A percentile compares a stretch with the other conserved stretches of the same genome.
These are phyloP conservation scores for Candida morakotiae DNA, from an alignment of 805 yeast species.

Conservation along the genomic window DNA sequence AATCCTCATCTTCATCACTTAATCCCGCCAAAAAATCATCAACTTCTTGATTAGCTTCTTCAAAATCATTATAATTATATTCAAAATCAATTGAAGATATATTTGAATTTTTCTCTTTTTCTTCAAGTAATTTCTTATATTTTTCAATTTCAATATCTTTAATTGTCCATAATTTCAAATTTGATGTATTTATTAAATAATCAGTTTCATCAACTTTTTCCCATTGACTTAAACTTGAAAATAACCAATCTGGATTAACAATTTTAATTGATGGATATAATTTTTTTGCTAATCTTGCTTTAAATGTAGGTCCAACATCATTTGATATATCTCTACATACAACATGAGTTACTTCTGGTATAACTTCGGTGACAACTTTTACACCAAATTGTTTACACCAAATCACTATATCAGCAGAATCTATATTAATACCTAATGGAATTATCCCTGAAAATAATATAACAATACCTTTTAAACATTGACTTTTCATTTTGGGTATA, in stretches of 20 bases:
- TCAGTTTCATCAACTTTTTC: slow-evolving; percentile 57
- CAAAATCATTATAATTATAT: slow-evolving; percentile 24
- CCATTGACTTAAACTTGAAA: slow-evolving; percentile 83
- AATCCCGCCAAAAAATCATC: slow-evolving; percentile 46
- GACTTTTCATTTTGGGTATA: slow-evolving; percentile 68
- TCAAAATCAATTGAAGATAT: slow-evolving; percentile 29
- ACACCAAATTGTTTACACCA: slow-evolving; percentile 96
- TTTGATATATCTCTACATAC: slow-evolving; percentile 63
- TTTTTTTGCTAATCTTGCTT: slow-evolving; percentile 74
- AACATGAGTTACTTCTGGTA: slow-evolving; percentile 78
- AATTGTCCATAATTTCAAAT: slow-evolving; percentile 41
- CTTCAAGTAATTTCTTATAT: slow-evolving; percentile 26
- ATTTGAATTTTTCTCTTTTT: slow-evolving; percentile 13
- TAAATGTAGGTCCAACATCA: slow-evolving; percentile 54
- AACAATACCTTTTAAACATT: slow-evolving; percentile 63
- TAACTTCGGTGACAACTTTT: slow-evolving; percentile 65
- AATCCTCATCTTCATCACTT: slow-evolving; percentile 34
- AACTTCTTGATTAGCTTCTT: slow-evolving; percentile 41
- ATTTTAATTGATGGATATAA: slow-evolving; percentile 60
- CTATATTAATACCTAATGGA: slow-evolving; percentile 72
- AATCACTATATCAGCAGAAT: slow-evolving; percentile 78
- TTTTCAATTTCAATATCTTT: slow-evolving; percentile 43
- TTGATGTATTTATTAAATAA: slow-evolving; percentile 51
- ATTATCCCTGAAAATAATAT: slow-evolving; percentile 86
- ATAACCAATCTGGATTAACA: slow-evolving; percentile 92